phyloP scores from a whole-genome alignment of 371 early-diverging fungal species.

The Mucor circinelloides region DNA sequence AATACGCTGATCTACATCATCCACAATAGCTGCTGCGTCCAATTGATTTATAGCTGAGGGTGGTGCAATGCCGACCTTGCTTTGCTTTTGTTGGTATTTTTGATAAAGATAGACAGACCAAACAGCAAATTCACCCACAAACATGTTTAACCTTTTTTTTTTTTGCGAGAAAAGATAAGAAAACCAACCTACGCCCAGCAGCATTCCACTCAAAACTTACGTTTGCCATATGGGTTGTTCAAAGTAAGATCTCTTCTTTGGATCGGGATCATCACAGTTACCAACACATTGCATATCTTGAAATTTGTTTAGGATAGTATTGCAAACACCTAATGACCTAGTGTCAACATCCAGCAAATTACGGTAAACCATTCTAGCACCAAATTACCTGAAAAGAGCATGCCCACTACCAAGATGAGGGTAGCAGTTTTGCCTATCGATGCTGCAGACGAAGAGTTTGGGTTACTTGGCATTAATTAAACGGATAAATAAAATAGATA shows the following conservation, averaged over 20 bases:
- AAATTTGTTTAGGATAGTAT: slow-evolving; percentile 83
- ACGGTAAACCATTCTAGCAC: not conserved
- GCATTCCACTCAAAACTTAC: slow-evolving; percentile 22
- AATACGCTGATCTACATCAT: slow-evolving; percentile 37
- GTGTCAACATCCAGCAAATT: not conserved
- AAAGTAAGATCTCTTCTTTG: slow-evolving; percentile 72
- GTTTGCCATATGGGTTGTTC: slow-evolving; percentile 98
- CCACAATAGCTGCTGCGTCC: slow-evolving; percentile 38
- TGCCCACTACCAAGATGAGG: slow-evolving; percentile 63
- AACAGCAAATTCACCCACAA: slow-evolving; percentile 83
- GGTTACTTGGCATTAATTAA: not conserved
- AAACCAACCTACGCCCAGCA: too few relatives aligned
- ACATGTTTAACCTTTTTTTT: slow-evolving; percentile 81
- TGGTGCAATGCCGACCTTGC: slow-evolving; percentile 8
- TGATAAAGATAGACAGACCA: slow-evolving; percentile 48
- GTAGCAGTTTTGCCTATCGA: slow-evolving; percentile 9
- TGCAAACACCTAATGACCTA: slow-evolving; percentile 56
- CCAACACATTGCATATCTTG: slow-evolving; percentile 90
- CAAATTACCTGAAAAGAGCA: slow-evolving; percentile 76
- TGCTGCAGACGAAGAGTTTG: not conserved
- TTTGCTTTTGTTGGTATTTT: slow-evolving; percentile 21
- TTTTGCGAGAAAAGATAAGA: not conserved
- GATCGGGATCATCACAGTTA: slow-evolving; percentile 83
- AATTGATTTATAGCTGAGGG: slow-evolving; percentile 50
- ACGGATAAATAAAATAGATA: not conserved